These are phyloP conservation scores for Salix purpurea DNA, from an alignment of 345 rosid species.

Conservation along the genomic window DNA sequence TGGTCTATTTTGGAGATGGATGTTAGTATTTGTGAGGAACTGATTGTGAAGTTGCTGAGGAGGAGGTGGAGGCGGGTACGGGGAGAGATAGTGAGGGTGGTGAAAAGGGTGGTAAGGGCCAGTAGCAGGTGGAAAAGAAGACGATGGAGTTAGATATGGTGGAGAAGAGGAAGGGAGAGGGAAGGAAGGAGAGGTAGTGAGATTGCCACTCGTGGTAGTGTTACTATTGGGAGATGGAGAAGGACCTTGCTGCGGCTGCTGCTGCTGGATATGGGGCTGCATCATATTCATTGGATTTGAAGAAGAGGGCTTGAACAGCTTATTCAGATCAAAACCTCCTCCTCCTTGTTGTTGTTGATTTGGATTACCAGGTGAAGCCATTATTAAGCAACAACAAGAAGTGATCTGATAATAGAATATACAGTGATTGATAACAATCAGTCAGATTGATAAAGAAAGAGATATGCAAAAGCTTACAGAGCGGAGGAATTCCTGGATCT, in stretches of 20 bases:
- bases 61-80: constrained; percentile 26
- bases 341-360: constrained; percentile 18
- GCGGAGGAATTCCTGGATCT: not conserved
- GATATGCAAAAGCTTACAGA: constrained; percentile 1
- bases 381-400: not conserved
- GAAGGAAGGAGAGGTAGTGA: constrained; percentile 25
- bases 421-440: not conserved
- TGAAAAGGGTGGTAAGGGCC: constrained; percentile 37
- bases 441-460: not conserved
- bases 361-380: constrained; percentile 36
- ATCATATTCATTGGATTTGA: constrained; percentile 15
- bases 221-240: not conserved
- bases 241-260: not conserved
- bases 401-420: not conserved
- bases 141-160: constrained; percentile 43
- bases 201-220: constrained; percentile 11
- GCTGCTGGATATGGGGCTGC: constrained; percentile 8
- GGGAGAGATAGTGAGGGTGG: constrained; percentile 38
- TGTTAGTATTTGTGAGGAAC: constrained; percentile 16
- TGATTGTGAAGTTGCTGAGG: constrained; percentile 34
- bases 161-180: constrained; percentile 27
- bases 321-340: constrained; percentile 32
- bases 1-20: constrained; percentile 12
- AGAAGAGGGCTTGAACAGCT: constrained; percentile 36
- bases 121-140: constrained; percentile 59